These are phyloP conservation scores for Alternaria sp. DNA, from an alignment of 2,329 filamentous ascomycete species.

Conservation along the genomic window DNA sequence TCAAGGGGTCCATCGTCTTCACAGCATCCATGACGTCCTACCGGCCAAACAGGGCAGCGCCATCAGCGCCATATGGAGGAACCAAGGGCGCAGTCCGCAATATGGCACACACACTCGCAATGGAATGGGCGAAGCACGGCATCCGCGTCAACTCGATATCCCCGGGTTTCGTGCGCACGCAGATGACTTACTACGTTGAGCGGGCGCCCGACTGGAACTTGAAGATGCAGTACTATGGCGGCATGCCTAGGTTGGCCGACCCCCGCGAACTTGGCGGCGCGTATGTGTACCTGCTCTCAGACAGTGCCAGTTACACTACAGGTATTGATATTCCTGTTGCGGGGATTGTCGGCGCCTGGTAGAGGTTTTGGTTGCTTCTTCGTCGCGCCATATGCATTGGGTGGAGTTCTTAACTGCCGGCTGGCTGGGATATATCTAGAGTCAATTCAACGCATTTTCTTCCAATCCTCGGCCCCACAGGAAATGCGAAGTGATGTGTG, in stretches of 20 bases:
- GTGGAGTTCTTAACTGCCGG: conserved; percentile 19
- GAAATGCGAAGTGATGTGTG: background rate
- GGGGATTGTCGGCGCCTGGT: conserved; percentile 56
- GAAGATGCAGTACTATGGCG: conserved; percentile 62
- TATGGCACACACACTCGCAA: conserved; percentile 66
- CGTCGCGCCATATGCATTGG: conserved; percentile 23
- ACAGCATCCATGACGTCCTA: conserved; percentile 59
- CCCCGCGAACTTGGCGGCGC: conserved; percentile 59
- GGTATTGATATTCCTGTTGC: conserved; percentile 58
- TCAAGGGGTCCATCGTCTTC: conserved; percentile 58
- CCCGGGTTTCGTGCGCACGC: conserved; percentile 85
- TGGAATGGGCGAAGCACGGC: conserved; percentile 81
- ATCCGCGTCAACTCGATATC: conserved; percentile 87
- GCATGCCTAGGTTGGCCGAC: conserved; percentile 59
- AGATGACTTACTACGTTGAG: conserved; percentile 59
- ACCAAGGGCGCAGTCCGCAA: conserved; percentile 53
- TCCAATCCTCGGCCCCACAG: background rate
- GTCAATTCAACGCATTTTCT: conserved; percentile 6
- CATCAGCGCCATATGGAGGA: conserved; percentile 56
- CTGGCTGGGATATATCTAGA: conserved; percentile 7
- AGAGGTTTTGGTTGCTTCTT: conserved; percentile 6
- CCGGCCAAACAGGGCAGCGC: conserved; percentile 58
- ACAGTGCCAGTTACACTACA: conserved; percentile 57
- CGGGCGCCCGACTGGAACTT: conserved; percentile 58
- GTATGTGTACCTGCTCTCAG: conserved; percentile 57